A percentile compares a stretch with the other conserved stretches of the same genome.
Conservation (phyloP, 1,284 basidiomycete genomes). For the Tetrapyrgos nigripes region DNA sequence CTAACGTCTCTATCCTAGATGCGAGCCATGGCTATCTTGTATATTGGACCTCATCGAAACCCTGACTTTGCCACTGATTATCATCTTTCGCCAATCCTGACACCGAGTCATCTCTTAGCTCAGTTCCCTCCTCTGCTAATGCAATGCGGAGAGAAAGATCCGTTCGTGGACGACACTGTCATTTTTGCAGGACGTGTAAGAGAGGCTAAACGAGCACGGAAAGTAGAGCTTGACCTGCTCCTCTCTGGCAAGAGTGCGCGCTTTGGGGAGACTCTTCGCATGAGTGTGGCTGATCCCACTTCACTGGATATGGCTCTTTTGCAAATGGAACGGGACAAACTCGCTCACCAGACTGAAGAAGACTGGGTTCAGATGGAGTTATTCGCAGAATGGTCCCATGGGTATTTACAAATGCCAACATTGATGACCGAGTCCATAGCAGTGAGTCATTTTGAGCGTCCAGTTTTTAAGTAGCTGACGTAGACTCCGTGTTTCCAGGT, state of each 20-base stretch:
- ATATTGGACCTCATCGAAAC: slow-evolving; percentile 91
- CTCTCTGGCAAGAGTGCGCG: slow-evolving; percentile 62
- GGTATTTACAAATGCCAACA: slow-evolving; percentile 93
- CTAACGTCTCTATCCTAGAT: slow-evolving; percentile 60
- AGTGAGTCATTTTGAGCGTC: slow-evolving; percentile 42
- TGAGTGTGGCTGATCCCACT: slow-evolving; percentile 44
- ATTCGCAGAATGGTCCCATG: slow-evolving; percentile 92
- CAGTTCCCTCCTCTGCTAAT: slow-evolving; percentile 94
- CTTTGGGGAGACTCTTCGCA: slow-evolving; percentile 61
- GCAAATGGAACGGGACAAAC: slow-evolving; percentile 61
- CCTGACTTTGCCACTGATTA: slow-evolving; percentile 97
- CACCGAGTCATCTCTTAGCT: slow-evolving; percentile 84
- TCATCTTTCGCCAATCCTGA: slow-evolving; percentile 92
- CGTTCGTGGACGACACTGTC: slow-evolving; percentile 95
- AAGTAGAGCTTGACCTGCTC: slow-evolving; percentile 66
- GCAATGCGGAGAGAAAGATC: slow-evolving; percentile 96
- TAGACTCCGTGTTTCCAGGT: slow-evolving; percentile 43
- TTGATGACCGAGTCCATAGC: slow-evolving; percentile 85
- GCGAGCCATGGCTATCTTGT: slow-evolving; percentile 98
- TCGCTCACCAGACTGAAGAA: slow-evolving; percentile 79
- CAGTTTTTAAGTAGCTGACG: not conserved
- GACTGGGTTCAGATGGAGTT: slow-evolving; percentile 96
- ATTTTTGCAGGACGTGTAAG: slow-evolving; percentile 93
- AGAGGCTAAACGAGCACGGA: slow-evolving; percentile 88
- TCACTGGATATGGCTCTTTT: slow-evolving; percentile 45